Evolutionary conservation across 305 asterid genomes (phyloP).

Genomic region (Solanum aculeatissimum): DNA sequence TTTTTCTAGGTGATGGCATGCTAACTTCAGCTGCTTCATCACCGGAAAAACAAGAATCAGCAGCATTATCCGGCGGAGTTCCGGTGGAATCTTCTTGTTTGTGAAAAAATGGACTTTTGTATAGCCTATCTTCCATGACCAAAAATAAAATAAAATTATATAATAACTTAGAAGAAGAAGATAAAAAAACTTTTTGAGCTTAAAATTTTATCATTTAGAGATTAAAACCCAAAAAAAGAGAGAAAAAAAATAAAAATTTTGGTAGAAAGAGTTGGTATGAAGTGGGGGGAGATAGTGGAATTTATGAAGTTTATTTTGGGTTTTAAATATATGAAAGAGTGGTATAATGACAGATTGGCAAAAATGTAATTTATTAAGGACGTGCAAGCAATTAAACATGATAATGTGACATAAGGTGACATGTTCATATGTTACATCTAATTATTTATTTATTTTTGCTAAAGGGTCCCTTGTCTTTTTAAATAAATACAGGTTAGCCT

Average conservation of each 20-base stretch:
- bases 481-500: neutral
- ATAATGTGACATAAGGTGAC: constrained; percentile 13
- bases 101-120: neutral
- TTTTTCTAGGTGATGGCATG: constrained; percentile 52
- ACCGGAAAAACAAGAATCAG: constrained; percentile 37
- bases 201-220: neutral
- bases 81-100: constrained; percentile 18
- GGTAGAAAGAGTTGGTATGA: constrained; percentile 24
- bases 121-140: constrained; percentile 29
- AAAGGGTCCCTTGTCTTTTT: constrained; percentile 6
- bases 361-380: constrained; percentile 39
- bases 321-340: constrained; percentile 18
- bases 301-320: constrained; percentile 10
- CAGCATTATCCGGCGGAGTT: constrained; percentile 35
- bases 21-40: constrained; percentile 42
- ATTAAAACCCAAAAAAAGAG: neutral
- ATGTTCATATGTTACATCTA: neutral
- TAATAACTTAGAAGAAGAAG: neutral
- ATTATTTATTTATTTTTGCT: neutral
- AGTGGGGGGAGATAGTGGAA: constrained; percentile 35
- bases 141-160: neutral
- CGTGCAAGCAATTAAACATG: constrained; percentile 61
- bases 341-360: constrained; percentile 67
- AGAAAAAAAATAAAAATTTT: neutral
- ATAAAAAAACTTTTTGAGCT: neutral